phyloP scores from a whole-genome alignment of 1,284 basidiomycete genomes.

The Rhodofomes roseus region DNA sequence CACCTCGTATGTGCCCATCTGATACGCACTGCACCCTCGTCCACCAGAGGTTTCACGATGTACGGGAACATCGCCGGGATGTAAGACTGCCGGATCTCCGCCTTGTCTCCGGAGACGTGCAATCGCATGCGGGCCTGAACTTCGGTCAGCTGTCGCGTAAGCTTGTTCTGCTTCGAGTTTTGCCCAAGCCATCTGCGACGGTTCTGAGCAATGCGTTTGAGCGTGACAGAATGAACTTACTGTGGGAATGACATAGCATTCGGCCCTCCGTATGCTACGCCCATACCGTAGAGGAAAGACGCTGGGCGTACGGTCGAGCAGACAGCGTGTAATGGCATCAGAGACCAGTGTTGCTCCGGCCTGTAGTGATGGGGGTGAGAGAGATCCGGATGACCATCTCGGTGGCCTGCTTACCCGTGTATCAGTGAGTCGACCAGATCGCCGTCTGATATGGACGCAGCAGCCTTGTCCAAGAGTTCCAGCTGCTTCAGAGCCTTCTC shows the following conservation, averaged over 20 bases:
- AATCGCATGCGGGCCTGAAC: constrained; percentile 95
- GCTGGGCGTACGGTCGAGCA: constrained; percentile 87
- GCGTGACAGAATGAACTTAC: constrained; percentile 38
- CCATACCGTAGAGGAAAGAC: constrained; percentile 73
- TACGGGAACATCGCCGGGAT: constrained; percentile 81
- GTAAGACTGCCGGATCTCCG: constrained; percentile 90
- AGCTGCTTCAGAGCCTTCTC: constrained; percentile 71
- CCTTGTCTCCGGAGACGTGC: constrained; percentile 84
- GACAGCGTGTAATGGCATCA: constrained; percentile 93
- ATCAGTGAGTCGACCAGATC: constrained; percentile 95
- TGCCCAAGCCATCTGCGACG: constrained; percentile 89
- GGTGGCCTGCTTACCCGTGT: constrained; percentile 69
- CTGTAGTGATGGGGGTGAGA: constrained; percentile 42
- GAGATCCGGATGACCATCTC: too few relatives aligned
- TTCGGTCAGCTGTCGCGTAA: constrained; percentile 80
- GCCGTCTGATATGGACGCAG: constrained; percentile 90
- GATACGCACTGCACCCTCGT: constrained; percentile 58
- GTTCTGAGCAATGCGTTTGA: background rate
- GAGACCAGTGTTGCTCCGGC: constrained; percentile 91
- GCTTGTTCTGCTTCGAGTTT: constrained; percentile 89
- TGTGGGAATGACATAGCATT: constrained; percentile 77
- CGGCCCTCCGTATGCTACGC: constrained; percentile 64
- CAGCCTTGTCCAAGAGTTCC: constrained; percentile 82
- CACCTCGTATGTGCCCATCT: background rate
- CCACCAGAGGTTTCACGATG: constrained; percentile 77